phyloP scores from a whole-genome alignment of 441 rosid species.

The Dalechampia spathulata region DNA sequence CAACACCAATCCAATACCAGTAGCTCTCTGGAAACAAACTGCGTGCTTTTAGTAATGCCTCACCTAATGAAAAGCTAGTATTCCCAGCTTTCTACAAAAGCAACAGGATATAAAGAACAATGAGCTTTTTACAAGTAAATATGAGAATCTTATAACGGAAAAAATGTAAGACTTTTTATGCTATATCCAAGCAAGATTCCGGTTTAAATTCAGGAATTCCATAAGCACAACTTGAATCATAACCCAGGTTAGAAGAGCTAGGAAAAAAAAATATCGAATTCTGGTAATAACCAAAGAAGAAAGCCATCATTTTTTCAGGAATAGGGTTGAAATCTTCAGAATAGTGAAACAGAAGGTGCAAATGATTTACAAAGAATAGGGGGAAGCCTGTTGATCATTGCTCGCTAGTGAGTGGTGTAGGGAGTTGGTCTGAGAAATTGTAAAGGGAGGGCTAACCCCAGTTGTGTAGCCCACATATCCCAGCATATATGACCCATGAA shows the following conservation, averaged over 20 bases:
- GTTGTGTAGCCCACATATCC: too few relatives aligned
- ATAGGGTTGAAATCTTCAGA: too few relatives aligned
- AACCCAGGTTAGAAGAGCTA: background rate
- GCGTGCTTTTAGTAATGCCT: conserved; percentile 58
- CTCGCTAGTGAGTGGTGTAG: too few relatives aligned
- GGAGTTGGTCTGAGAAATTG: too few relatives aligned
- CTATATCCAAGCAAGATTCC: background rate
- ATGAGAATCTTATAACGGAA: background rate
- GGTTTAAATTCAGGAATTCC: background rate
- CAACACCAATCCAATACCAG: conserved; percentile 98
- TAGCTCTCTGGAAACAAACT: conserved; percentile 72
- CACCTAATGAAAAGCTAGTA: conserved; percentile 46
- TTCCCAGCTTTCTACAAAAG: conserved; percentile 49
- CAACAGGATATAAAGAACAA: conserved; percentile 9
- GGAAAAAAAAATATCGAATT: background rate
- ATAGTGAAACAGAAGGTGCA: too few relatives aligned
- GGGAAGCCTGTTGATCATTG: too few relatives aligned
- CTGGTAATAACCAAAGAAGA: background rate
- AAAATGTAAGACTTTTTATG: too few relatives aligned
- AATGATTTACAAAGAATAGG: too few relatives aligned
- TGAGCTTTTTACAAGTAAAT: background rate
- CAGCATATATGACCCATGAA: too few relatives aligned
- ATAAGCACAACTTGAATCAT: background rate
- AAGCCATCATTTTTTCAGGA: too few relatives aligned
- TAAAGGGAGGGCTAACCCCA: too few relatives aligned